These are phyloP conservation scores for Trichoderma sp. DNA, from an alignment of 2,329 filamentous ascomycete species.

Conservation along the genomic window DNA sequence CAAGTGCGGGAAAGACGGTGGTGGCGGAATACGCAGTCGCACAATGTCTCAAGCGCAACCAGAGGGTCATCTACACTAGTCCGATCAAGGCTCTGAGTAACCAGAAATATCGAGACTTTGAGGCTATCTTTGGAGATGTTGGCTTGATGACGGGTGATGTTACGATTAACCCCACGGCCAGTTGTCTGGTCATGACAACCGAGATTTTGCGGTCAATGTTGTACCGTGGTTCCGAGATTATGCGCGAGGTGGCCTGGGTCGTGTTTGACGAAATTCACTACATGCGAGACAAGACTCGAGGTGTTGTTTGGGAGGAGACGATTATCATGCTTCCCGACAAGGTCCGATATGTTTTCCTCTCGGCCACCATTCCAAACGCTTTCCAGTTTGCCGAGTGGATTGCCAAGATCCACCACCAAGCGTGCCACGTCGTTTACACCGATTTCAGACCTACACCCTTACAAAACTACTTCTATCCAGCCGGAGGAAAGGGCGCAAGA, in stretches of 20 bases:
- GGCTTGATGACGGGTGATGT: conserved; percentile 99
- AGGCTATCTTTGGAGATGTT: conserved; percentile 92
- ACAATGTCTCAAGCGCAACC: conserved; percentile 94
- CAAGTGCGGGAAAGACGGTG: conserved; percentile 95
- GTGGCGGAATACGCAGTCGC: conserved; percentile 98
- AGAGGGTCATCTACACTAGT: conserved; percentile 98
- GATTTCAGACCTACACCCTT: conserved; percentile 95
- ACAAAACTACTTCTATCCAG: conserved; percentile 97
- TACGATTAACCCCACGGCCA: conserved; percentile 97
- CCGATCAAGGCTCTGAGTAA: conserved; percentile 98
- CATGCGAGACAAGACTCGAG: conserved; percentile 88
- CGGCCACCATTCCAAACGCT: conserved; percentile 95
- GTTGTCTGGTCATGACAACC: conserved; percentile 97
- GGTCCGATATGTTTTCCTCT: conserved; percentile 97
- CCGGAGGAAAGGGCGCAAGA: conserved; percentile 88
- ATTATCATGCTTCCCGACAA: conserved; percentile 98
- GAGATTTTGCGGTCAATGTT: conserved; percentile 99
- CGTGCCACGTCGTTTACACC: conserved; percentile 98
- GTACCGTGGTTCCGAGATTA: conserved; percentile 97
- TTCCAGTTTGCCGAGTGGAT: conserved; percentile 99
- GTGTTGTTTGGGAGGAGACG: conserved; percentile 99
- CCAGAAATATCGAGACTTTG: conserved; percentile 97
- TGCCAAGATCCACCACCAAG: conserved; percentile 94
- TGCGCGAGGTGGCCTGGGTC: conserved; percentile 98
- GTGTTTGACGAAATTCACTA: conserved; percentile 99